phyloP scores from a whole-genome alignment of 768 basidiomycete species.

The Mycena kentingensis region DNA sequence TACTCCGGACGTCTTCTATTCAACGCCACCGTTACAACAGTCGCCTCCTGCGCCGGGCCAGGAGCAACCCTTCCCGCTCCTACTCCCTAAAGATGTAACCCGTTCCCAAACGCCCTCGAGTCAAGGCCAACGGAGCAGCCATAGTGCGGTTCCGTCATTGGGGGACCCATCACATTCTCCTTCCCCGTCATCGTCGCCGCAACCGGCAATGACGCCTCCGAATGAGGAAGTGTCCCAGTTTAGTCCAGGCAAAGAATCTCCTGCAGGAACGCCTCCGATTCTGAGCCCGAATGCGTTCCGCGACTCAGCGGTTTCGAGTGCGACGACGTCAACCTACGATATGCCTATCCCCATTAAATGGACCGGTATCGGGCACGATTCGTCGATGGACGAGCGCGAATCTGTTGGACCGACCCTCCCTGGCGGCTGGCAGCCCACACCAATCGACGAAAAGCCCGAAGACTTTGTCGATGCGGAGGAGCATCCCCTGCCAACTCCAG shows the following conservation, averaged over 20 bases:
- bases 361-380: slow-evolving; percentile 43
- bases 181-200: slow-evolving; percentile 10
- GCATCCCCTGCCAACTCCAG: slow-evolving; percentile 32
- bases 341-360: slow-evolving; percentile 64
- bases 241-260: neutral
- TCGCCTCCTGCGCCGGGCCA: neutral
- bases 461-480: slow-evolving; percentile 27
- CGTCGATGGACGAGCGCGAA: slow-evolving; percentile 24
- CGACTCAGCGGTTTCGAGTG: slow-evolving; percentile 63
- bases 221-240: slow-evolving; percentile 1
- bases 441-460: slow-evolving; percentile 51
- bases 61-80: slow-evolving; percentile 7
- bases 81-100: neutral
- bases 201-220: slow-evolving; percentile 12
- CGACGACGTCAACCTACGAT: slow-evolving; percentile 47
- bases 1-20: slow-evolving; percentile 37
- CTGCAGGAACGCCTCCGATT: slow-evolving; percentile 37
- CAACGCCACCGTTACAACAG: slow-evolving; percentile 30
- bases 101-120: neutral
- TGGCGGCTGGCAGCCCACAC: slow-evolving; percentile 56
- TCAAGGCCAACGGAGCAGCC: neutral
- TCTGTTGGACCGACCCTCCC: slow-evolving; percentile 45
- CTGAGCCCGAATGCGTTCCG: slow-evolving; percentile 63
- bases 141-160: neutral
- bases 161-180: neutral